Evolutionary conservation across 257 asterid species (phyloP), one percentile per base, ranked within the genome.

Genomic region (Henckelia pumila): DNA sequence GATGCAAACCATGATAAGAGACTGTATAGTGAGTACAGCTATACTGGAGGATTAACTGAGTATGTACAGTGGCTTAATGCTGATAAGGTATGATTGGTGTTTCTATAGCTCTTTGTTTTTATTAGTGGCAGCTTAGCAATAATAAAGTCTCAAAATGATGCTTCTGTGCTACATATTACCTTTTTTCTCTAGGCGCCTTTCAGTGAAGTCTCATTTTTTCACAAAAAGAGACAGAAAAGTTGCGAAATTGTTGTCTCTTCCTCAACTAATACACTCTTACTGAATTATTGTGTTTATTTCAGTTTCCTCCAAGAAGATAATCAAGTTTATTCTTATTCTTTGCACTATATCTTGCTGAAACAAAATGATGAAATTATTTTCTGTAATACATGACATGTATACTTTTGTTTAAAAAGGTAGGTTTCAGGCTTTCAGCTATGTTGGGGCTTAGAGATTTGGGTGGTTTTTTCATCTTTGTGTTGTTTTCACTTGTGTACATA

Each of bases 31-130:
- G 97, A 85, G 85, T 94, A 86, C 73, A 77, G 69, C 75, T 94
- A 86, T 83, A 97, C 97, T 72, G 99, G 99, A 73, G 99, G 99
- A 64, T 80, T 94, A 69, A 75, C 65, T 32, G 99, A 94, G 81
- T 94, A 94, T 68, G 97, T 94, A 56, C 85, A 84, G 74, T 91
- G 95, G 95, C 89, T 94, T 67, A 94, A 91, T 76, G 80, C 88
- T 37, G 99, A 91, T 73, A 94, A 94, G 96, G 99, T 93, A 74
- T 68, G 81, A 59, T 73, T 64, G 67, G 60, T 59, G 40, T 59
- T 69, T 66, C 24, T 55, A 40, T 35, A 53, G 13, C 64, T 69
- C 52, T 21, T 8, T n/a, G 17, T 61, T 61, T 71, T 56, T 40
- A 23, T 28, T 68, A 49, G 16, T 25, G 67, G 56, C 17, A 2